These are phyloP conservation scores for Ceratocystis papillata DNA, from an alignment of 2,329 filamentous ascomycete species.

Conservation along the genomic window DNA sequence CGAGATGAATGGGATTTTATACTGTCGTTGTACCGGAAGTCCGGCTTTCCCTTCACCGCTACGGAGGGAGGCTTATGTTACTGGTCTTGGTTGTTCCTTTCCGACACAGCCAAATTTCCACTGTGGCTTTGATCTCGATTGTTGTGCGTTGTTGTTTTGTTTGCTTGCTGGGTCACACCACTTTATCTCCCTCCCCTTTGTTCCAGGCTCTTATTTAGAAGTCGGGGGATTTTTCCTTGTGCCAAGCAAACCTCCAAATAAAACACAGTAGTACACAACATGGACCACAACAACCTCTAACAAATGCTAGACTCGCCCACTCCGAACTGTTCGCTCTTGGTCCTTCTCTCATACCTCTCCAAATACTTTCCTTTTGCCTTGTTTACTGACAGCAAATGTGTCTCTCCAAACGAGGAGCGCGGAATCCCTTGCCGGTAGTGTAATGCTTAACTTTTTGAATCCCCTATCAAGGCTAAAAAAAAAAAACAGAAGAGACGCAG, in stretches of 20 bases:
- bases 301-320: not conserved
- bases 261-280: not conserved
- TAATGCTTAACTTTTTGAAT: not conserved
- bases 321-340: not conserved
- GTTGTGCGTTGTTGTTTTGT: not conserved
- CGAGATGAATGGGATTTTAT: not conserved
- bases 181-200: not conserved
- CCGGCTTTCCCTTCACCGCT: not conserved
- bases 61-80: not conserved
- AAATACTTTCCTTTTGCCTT: not conserved
- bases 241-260: not conserved
- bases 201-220: not conserved
- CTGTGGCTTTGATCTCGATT: not conserved
- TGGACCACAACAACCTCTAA: not conserved
- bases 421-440: constrained; percentile 3
- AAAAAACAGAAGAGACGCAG: not conserved
- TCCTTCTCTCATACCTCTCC: not conserved
- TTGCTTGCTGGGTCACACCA: not conserved
- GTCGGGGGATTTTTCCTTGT: not conserved
- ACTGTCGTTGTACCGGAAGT: not conserved
- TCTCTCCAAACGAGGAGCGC: not conserved
- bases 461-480: not conserved
- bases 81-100: not conserved
- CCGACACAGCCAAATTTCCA: not conserved
- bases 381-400: not conserved